Percentiles rank a stretch among this genome's conserved stretches.
These are phyloP conservation scores for Arthrinium puccinioides DNA, from an alignment of 2,329 filamentous ascomycete genomes.

Conservation along the genomic window DNA sequence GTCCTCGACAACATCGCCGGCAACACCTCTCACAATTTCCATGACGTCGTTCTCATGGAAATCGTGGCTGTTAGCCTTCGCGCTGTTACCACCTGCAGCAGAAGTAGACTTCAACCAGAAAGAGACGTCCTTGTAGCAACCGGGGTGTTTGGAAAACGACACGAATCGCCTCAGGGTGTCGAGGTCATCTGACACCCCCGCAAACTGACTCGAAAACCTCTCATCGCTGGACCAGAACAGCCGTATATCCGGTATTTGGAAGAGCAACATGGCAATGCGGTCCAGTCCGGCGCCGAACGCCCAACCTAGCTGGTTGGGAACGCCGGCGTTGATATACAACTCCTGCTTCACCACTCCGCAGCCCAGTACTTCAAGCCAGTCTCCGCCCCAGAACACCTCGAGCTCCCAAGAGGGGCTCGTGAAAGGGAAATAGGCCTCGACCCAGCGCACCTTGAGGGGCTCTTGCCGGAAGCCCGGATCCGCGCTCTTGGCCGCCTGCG, in stretches of 20 bases:
- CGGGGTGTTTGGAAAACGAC: slow-evolving; percentile 87
- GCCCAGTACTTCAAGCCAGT: slow-evolving; percentile 96
- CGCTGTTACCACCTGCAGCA: slow-evolving; percentile 37
- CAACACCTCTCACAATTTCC: slow-evolving; percentile 82
- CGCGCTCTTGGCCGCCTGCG: slow-evolving; percentile 51
- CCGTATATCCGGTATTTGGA: slow-evolving; percentile 91
- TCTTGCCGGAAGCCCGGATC: slow-evolving; percentile 50
- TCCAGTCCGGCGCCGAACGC: slow-evolving; percentile 93
- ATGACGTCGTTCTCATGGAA: slow-evolving; percentile 97
- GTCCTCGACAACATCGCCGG: slow-evolving; percentile 80
- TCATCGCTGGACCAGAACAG: slow-evolving; percentile 88
- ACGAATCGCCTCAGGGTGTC: slow-evolving; percentile 56
- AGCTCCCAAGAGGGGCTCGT: slow-evolving; percentile 94
- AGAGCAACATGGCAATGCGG: slow-evolving; percentile 94
- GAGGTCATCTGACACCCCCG: slow-evolving; percentile 46
- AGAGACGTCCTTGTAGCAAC: slow-evolving; percentile 84
- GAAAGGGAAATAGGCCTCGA: slow-evolving; percentile 96
- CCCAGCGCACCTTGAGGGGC: slow-evolving; percentile 82
- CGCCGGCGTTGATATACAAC: slow-evolving; percentile 69
- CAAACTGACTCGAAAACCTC: slow-evolving; percentile 84
- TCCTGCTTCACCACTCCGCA: slow-evolving; percentile 83
- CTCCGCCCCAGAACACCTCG: slow-evolving; percentile 87
- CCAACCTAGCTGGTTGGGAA: slow-evolving; percentile 76
- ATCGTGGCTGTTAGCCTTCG: slow-evolving; percentile 29
- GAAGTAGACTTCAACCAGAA: slow-evolving; percentile 68